Conservation (phyloP, 2,329 filamentous ascomycete genomes). For the Beauveria asiatica region DNA sequence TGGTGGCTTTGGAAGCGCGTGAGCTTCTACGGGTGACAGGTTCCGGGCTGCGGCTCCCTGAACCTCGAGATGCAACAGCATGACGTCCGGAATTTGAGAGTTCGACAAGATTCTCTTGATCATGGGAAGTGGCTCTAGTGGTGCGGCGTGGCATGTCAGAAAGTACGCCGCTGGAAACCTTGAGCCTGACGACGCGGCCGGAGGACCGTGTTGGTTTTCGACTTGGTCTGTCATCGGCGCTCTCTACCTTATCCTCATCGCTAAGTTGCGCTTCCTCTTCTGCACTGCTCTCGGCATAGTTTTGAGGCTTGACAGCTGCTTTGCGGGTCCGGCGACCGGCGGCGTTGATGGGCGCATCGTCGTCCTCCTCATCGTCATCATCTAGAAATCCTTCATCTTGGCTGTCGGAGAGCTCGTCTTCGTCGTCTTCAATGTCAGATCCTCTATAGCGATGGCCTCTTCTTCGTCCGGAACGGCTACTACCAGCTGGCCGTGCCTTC, state of each 20-base stretch:
- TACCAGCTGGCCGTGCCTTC: constrained; percentile 31
- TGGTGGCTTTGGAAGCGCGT: constrained; percentile 43
- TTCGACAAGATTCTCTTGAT: constrained; percentile 47
- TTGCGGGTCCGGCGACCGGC: constrained; percentile 42
- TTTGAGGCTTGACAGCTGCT: constrained; percentile 35
- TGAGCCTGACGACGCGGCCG: constrained; percentile 38
- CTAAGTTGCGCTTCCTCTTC: constrained; percentile 28
- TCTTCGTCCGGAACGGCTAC: constrained; percentile 25
- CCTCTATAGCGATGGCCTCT: constrained; percentile 41
- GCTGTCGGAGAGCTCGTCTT: constrained; percentile 47
- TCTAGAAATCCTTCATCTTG: constrained; percentile 41
- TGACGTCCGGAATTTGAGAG: constrained; percentile 55
- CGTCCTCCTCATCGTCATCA: constrained; percentile 35
- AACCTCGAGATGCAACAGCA: constrained; percentile 38
- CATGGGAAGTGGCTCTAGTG: constrained; percentile 47
- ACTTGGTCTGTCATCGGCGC: constrained; percentile 20
- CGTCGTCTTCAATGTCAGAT: constrained; percentile 55
- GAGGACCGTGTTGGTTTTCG: constrained; percentile 18
- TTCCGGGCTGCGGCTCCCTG: constrained; percentile 50
- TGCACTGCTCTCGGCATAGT: constrained; percentile 38
- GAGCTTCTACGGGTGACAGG: constrained; percentile 36
- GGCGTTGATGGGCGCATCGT: constrained; percentile 34
- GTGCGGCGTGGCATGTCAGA: constrained; percentile 32
- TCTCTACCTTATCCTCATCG: constrained; percentile 21
- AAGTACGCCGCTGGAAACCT: constrained; percentile 24